Conservation (phyloP, 306 rosid genomes). For the Mucuna pruriens region DNA sequence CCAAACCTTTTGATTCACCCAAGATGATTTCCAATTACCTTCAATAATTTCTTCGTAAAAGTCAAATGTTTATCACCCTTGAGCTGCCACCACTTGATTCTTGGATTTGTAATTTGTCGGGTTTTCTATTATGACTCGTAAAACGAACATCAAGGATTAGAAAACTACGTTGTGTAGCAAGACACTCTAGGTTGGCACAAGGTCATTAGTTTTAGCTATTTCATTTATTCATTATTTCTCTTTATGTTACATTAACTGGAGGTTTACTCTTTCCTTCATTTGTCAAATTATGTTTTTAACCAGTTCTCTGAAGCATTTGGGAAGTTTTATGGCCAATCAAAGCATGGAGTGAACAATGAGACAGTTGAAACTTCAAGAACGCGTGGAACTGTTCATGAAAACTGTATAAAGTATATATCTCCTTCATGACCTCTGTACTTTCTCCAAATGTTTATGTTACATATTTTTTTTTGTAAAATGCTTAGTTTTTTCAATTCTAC, state of each 20-base stretch:
- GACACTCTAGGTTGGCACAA: background rate
- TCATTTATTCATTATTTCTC: slow-evolving; percentile 22
- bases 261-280: background rate
- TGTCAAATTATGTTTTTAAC: slow-evolving; percentile 26
- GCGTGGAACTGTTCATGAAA: slow-evolving; percentile 78
- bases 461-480: slow-evolving; percentile 7
- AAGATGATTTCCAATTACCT: no score
- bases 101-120: no score
- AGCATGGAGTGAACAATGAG: slow-evolving; percentile 64
- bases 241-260: background rate
- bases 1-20: no score
- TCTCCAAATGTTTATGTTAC: background rate
- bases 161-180: no score
- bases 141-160: no score
- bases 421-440: slow-evolving; percentile 18
- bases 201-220: background rate
- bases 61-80: no score
- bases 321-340: slow-evolving; percentile 80
- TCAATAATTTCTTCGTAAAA: no score
- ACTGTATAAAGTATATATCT: slow-evolving; percentile 76
- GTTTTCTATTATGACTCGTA: no score
- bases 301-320: slow-evolving; percentile 97
- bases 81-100: no score
- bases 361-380: slow-evolving; percentile 74
- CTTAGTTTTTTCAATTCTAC: slow-evolving; percentile 5